phyloP scores from a whole-genome alignment of 805 yeast genomes.

The Maudiozyma bulderi region DNA sequence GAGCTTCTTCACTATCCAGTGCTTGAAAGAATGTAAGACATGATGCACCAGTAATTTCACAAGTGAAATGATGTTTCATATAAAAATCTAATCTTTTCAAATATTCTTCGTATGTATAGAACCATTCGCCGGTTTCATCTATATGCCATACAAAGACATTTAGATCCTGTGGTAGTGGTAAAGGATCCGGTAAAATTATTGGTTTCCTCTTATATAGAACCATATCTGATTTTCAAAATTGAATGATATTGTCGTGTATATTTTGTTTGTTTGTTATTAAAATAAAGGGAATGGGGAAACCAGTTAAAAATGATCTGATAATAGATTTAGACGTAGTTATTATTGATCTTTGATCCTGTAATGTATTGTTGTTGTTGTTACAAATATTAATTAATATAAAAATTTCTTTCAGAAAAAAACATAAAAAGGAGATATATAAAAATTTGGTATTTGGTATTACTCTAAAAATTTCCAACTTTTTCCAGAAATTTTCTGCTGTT shows the following conservation, averaged over 20 bases:
- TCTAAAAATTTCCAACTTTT: no score
- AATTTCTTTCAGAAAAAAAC: no score
- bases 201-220: slow-evolving; percentile 70
- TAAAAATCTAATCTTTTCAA: slow-evolving; percentile 64
- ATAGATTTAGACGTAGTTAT: no score
- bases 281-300: not conserved
- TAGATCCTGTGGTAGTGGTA: slow-evolving; percentile 45
- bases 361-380: no score
- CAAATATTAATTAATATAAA: no score
- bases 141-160: slow-evolving; percentile 69
- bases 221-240: slow-evolving; percentile 30
- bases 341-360: no score
- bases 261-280: not conserved
- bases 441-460: no score
- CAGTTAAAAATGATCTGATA: not conserved
- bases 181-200: slow-evolving; percentile 50
- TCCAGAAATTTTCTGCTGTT: no score
- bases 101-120: slow-evolving; percentile 64
- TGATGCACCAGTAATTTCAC: slow-evolving; percentile 92
- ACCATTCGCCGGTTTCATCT: slow-evolving; percentile 85
- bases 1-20: slow-evolving; percentile 58
- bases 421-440: no score
- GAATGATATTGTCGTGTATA: not conserved
- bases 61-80: slow-evolving; percentile 69
- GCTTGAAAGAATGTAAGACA: slow-evolving; percentile 90